Percentiles rank a stretch among this genome's conserved stretches.
Evolutionary conservation across 192 early-diverging fungal genomes (phyloP).

Genomic region (Kickxella alabastrina): DNA sequence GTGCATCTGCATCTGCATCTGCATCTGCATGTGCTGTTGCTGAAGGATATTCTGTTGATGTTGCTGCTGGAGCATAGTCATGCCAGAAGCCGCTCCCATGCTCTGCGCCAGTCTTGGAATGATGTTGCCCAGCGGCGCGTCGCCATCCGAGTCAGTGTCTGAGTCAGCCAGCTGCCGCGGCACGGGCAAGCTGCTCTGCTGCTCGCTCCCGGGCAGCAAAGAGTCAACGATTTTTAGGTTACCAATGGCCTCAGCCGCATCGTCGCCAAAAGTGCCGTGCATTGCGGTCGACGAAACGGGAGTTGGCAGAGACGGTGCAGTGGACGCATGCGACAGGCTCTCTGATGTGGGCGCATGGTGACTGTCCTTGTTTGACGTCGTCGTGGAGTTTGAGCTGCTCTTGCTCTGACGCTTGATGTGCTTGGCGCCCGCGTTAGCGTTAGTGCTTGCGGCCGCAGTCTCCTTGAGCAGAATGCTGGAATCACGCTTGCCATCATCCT

Average conservation of each 20-base stretch:
- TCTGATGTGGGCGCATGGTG: constrained; percentile 22
- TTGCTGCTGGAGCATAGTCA: constrained; percentile 16
- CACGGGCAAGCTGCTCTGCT: constrained; percentile 2
- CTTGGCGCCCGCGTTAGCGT: constrained; percentile 9
- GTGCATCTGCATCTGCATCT: constrained; percentile 36
- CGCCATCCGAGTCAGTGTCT: constrained; percentile 36
- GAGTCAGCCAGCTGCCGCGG: constrained; percentile 37
- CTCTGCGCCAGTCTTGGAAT: constrained; percentile 21
- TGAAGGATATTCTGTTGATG: constrained; percentile 6
- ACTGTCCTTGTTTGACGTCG: constrained; percentile 35
- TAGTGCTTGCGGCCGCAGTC: neutral
- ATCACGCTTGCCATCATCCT: constrained; percentile 26
- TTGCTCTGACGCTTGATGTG: constrained; percentile 28
- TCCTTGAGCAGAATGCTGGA: constrained; percentile 14
- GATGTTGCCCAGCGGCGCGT: constrained; percentile 41
- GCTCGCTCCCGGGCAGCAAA: constrained; percentile 14
- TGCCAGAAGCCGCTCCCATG: constrained; percentile 11
- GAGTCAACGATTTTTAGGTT: constrained; percentile 45
- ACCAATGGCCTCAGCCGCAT: constrained; percentile 37
- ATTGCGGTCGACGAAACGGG: constrained; percentile 14
- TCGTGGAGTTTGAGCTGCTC: constrained; percentile 18
- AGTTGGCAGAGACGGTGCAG: constrained; percentile 38
- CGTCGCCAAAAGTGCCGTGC: constrained; percentile 42
- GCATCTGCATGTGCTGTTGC: no score
- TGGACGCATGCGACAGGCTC: constrained; percentile 24